Conservation (phyloP, 2,329 filamentous ascomycete species). For the Pezicula carpinea region DNA sequence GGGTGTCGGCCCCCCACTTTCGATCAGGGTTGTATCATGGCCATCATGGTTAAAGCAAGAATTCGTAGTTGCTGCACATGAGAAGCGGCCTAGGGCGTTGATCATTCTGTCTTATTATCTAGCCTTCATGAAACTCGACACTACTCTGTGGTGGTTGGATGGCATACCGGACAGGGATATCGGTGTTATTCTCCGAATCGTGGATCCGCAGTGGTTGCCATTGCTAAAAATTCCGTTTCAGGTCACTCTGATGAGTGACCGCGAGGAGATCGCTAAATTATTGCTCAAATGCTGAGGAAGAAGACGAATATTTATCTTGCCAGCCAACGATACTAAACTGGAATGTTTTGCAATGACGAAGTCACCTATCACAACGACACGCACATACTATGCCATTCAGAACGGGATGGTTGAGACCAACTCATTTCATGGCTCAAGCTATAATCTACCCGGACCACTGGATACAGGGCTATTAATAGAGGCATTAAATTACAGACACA, state of each 20-base stretch:
- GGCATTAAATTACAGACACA: too few species aligned
- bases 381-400: too few species aligned
- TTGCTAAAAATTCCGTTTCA: conserved; percentile 12
- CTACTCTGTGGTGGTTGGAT: conserved; percentile 16
- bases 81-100: conserved; percentile 12
- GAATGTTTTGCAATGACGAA: too few species aligned
- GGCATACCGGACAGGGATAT: conserved; percentile 14
- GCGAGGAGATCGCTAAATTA: conserved; percentile 9
- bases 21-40: conserved; percentile 21
- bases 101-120: conserved; percentile 17
- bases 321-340: too few species aligned
- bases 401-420: too few species aligned
- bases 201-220: conserved; percentile 8
- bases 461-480: too few species aligned
- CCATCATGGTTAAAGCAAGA: conserved; percentile 14
- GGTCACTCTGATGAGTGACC: conserved; percentile 4
- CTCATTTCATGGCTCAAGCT: too few species aligned
- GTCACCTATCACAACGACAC: too few species aligned
- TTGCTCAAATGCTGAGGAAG: conserved; percentile 6
- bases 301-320: too few species aligned
- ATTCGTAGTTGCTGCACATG: conserved; percentile 10
- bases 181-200: conserved; percentile 4
- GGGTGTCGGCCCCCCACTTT: conserved; percentile 15
- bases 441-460: too few species aligned
- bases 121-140: conserved; percentile 14